Evolutionary conservation across 805 yeast genomes (phyloP).

Genomic region (Candida ponderosae): DNA sequence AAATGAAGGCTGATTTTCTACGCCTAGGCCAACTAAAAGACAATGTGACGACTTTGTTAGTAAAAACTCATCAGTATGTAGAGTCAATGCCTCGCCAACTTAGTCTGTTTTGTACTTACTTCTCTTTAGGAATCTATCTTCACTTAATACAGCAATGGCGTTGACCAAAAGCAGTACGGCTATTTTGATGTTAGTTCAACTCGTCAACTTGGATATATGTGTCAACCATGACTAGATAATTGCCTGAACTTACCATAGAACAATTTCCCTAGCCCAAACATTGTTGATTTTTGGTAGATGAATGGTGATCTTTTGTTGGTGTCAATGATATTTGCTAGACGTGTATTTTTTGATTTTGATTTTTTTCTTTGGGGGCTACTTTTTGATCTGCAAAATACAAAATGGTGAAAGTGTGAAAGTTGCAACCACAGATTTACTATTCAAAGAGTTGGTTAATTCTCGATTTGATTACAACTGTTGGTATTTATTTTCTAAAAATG

Average conservation of each 20-base stretch:
- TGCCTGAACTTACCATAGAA: constrained; percentile 37
- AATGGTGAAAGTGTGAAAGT: too few relatives aligned
- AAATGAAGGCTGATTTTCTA: constrained; percentile 33
- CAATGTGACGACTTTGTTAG: constrained; percentile 15
- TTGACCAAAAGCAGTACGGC: constrained; percentile 50
- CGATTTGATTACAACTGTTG: too few relatives aligned
- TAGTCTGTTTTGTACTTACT: constrained; percentile 25
- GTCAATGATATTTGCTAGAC: too few relatives aligned
- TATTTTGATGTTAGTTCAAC: constrained; percentile 3
- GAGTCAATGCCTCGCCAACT: not conserved
- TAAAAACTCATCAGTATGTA: not conserved
- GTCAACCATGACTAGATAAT: not conserved
- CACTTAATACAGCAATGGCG: constrained; percentile 72
- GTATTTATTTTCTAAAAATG: too few relatives aligned
- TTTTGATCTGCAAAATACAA: too few relatives aligned
- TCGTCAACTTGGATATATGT: not conserved
- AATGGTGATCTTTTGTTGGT: too few relatives aligned
- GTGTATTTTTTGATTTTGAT: too few relatives aligned
- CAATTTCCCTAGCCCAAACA: constrained; percentile 56
- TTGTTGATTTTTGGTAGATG: constrained; percentile 4
- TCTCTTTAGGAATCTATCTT: constrained; percentile 70
- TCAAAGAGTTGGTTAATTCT: too few relatives aligned
- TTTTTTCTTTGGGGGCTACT: too few relatives aligned
- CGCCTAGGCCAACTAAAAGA: constrained; percentile 45
- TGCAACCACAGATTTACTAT: too few relatives aligned